Percentiles rank a stretch among this genome's conserved stretches.
Evolutionary conservation across 139 green algal species (phyloP).

Genomic region (Diplosphaera chodatii): DNA sequence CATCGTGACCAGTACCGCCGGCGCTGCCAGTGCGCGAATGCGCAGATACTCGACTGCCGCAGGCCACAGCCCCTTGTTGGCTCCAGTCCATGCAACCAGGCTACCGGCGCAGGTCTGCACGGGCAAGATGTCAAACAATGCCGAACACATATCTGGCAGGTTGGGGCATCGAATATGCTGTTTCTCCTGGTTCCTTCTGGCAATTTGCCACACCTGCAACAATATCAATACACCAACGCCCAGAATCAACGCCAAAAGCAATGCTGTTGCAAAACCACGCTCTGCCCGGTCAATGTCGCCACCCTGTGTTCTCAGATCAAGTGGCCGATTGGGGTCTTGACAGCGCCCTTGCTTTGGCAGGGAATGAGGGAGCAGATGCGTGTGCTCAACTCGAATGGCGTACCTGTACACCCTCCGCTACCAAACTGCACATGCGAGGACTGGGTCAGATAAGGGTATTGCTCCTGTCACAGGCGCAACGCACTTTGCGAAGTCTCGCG

Average conservation of each 20-base stretch:
- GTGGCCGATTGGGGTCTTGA: too few relatives aligned
- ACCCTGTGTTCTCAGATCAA: too few relatives aligned
- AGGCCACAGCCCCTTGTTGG: slow-evolving; percentile 40
- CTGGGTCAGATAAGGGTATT: not conserved
- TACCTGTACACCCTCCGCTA: slow-evolving; percentile 16
- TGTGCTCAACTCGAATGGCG: too few relatives aligned
- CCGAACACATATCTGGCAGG: not conserved
- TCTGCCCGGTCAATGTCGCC: not conserved
- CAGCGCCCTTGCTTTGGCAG: too few relatives aligned
- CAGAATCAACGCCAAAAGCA: slow-evolving; percentile 11
- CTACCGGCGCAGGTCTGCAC: slow-evolving; percentile 23
- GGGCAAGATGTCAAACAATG: not conserved
- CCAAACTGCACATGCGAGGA: not conserved
- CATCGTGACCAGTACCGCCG: slow-evolving; percentile 61
- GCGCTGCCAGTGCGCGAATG: slow-evolving; percentile 62
- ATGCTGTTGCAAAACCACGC: slow-evolving; percentile 2
- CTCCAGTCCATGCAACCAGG: slow-evolving; percentile 41
- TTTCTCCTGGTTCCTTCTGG: not conserved
- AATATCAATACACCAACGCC: slow-evolving; percentile 6
- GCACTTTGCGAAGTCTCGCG: not conserved
- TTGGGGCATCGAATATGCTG: not conserved
- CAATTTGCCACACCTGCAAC: not conserved
- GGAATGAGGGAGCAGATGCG: too few relatives aligned
- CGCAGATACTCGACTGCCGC: slow-evolving; percentile 53
- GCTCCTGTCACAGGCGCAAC: not conserved